These are phyloP conservation scores for Waltiozyma sp. DNA, from an alignment of 1,139 yeast genomes.

Conservation along the genomic window DNA sequence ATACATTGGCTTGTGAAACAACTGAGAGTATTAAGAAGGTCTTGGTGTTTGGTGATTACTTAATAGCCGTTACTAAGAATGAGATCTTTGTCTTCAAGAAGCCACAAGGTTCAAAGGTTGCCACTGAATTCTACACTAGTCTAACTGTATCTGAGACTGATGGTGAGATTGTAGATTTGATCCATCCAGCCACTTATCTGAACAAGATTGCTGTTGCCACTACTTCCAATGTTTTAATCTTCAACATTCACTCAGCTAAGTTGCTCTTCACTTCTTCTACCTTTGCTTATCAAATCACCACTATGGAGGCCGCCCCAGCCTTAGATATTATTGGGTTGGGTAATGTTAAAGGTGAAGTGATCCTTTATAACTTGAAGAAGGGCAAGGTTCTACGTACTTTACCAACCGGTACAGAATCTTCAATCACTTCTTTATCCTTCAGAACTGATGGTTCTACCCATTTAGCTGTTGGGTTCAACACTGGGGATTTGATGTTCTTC, in stretches of 20 bases:
- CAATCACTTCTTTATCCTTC: conserved; percentile 58
- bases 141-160: conserved; percentile 45
- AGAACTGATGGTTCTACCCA: conserved; percentile 89
- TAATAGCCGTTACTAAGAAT: conserved; percentile 51
- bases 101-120: conserved; percentile 34
- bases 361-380: conserved; percentile 57
- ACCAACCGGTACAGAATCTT: conserved; percentile 38
- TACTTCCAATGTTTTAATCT: conserved; percentile 45
- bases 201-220: conserved; percentile 79
- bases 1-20: conserved; percentile 30
- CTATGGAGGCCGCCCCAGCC: conserved; percentile 76
- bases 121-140: conserved; percentile 59
- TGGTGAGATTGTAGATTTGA: conserved; percentile 58
- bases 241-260: conserved; percentile 73
- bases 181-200: conserved; percentile 86
- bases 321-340: conserved; percentile 79
- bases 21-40: conserved; percentile 35
- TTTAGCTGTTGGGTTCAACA: conserved; percentile 65
- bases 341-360: conserved; percentile 54
- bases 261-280: conserved; percentile 49
- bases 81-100: conserved; percentile 56
- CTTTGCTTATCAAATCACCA: conserved; percentile 40
- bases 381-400: conserved; percentile 50
- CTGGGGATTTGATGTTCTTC: conserved; percentile 80
- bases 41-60: conserved; percentile 67